Evolutionary conservation across 805 yeast species (phyloP), one percentile per base, ranked within the genome.

Genomic region (Scheffersomyces coipomensis): DNA sequence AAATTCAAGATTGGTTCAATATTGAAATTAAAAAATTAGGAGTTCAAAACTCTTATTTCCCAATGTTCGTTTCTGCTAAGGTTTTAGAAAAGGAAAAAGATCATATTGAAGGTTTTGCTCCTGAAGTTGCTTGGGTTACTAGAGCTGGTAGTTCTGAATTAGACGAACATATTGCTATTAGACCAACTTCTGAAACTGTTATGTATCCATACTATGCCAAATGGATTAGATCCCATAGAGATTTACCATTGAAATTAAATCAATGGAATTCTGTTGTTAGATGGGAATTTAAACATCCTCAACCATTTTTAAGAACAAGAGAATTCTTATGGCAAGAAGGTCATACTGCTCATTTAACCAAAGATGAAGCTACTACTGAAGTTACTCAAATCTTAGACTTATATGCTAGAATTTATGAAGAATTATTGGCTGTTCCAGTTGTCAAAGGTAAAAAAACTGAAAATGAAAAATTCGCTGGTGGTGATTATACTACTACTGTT

Each of bases 301-400:
- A 93, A 73, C 99, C 99, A 36, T 93, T 93, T 69, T 73, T 93
- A 62, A 86, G 99, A 79, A 95, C 99, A 11, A 85, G 99, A 73
- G 99, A 93, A 71, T 93, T 93, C 72, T 76, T 93, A 66, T 93
- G 99, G 99, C 99, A 93, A 73, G 99, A 93, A 73, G 99, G 99
- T 55, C 99, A 93, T 74, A 93, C 99, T 36, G 99, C 96, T 39
- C 96, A 88, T 65, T 77, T 95, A 59, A 85, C 95, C 40, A 66
- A 73, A 48, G 87, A 81, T 45, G 93, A 79, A 45, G 97, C 99
- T 23, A 75, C 77, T 44, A 72, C 72, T 43, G 98, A 93, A 72
- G 98, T 91, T 23, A 60, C 78, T 53, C 83, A 83, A 64, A 91
- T 95, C 58, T 79, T 90, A 62, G 93, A 87, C 47, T 82, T 79